phyloP scores from a whole-genome alignment of 192 early-diverging fungal genomes.

The Gamsiella multidivaricata region DNA sequence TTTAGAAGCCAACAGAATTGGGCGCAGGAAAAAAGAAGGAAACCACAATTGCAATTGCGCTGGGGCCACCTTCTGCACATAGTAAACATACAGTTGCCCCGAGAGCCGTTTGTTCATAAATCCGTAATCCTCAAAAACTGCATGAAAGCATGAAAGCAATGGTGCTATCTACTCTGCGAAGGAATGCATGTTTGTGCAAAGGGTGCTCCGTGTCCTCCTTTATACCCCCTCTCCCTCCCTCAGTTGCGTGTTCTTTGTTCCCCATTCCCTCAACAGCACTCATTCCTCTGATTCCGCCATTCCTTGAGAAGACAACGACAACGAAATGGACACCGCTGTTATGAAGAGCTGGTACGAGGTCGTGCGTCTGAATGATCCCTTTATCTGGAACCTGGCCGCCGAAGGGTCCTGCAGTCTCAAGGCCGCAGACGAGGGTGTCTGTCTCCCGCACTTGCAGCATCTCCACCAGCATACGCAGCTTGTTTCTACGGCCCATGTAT shows the following conservation, averaged over 20 bases:
- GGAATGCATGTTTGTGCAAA: too few relatives aligned
- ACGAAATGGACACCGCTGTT: slow-evolving; percentile 33
- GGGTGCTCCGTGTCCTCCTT: not conserved
- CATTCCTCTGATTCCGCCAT: too few relatives aligned
- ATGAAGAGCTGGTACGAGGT: slow-evolving; percentile 49
- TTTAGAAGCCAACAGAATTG: too few relatives aligned
- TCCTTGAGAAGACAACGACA: too few relatives aligned
- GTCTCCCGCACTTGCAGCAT: not conserved
- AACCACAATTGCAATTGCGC: slow-evolving; percentile 3
- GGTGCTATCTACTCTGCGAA: too few relatives aligned
- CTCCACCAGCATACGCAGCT: not conserved
- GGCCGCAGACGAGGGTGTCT: not conserved
- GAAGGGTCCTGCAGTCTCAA: slow-evolving; percentile 5
- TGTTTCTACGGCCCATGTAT: too few relatives aligned
- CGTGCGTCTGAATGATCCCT: slow-evolving; percentile 33
- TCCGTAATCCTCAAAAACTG: too few relatives aligned
- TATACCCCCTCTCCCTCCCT: not conserved
- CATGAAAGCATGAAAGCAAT: too few relatives aligned
- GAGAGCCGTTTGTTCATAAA: too few relatives aligned
- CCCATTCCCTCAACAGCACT: too few relatives aligned
- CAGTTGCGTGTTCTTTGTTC: not conserved
- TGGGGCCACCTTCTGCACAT: slow-evolving; percentile 15
- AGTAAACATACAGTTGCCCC: too few relatives aligned
- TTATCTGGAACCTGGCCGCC: slow-evolving; percentile 44
- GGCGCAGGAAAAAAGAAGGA: too few relatives aligned